These are phyloP conservation scores for Phytophthora crassamura DNA, from an alignment of 352 stramenopile species.

Conservation along the genomic window DNA sequence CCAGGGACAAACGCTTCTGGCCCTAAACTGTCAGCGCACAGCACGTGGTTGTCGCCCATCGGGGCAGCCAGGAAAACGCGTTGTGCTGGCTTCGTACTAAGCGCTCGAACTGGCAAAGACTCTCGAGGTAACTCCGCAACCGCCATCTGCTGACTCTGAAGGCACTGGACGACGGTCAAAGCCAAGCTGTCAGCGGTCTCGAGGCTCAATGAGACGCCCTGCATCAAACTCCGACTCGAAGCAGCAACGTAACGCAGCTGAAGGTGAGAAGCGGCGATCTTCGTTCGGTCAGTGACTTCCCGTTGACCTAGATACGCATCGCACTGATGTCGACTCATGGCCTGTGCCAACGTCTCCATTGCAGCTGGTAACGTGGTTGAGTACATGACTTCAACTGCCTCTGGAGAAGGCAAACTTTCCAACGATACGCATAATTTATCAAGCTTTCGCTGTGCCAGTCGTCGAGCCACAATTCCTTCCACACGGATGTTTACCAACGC, in stretches of 20 bases:
- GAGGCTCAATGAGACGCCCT: conserved; percentile 43
- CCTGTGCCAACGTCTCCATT: conserved; percentile 39
- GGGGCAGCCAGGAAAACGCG: conserved; percentile 48
- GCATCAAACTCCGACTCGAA: conserved; percentile 61
- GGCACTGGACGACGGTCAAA: conserved; percentile 52
- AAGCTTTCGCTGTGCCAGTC: conserved; percentile 36
- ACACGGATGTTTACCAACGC: conserved; percentile 51
- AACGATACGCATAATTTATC: conserved; percentile 22
- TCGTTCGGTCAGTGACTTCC: conserved; percentile 11
- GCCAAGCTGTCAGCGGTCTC: conserved; percentile 32
- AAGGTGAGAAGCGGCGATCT: conserved; percentile 22
- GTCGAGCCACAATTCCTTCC: conserved; percentile 51
- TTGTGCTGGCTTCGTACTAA: conserved; percentile 38
- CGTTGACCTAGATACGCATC: conserved; percentile 67
- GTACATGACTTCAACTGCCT: conserved; percentile 31
- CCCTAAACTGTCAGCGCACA: conserved; percentile 69
- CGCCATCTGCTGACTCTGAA: conserved; percentile 41
- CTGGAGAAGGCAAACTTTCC: conserved; percentile 20
- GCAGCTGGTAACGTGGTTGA: conserved; percentile 24
- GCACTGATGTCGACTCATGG: conserved; percentile 35
- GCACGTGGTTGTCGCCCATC: conserved; percentile 60
- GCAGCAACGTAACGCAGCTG: conserved; percentile 47
- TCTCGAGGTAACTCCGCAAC: conserved; percentile 46
- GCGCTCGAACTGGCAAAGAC: conserved; percentile 28
- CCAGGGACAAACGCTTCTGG: conserved; percentile 51